Percentiles rank a stretch among this genome's conserved stretches.
Evolutionary conservation across 2,329 filamentous ascomycete genomes (phyloP).

Genomic region (Penicillium brevicompactum): DNA sequence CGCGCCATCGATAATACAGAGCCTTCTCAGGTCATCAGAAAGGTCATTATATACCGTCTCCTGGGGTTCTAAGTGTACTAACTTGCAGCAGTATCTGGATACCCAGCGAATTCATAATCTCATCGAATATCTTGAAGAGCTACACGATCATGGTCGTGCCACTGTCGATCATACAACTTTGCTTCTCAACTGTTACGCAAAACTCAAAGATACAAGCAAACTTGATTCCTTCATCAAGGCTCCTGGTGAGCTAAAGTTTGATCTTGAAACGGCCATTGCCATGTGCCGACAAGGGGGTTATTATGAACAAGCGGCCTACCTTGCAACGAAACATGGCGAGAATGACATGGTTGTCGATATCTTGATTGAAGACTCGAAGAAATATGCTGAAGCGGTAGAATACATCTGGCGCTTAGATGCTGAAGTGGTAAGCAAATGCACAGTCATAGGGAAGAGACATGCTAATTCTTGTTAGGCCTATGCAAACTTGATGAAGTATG

Average conservation of each 20-base stretch:
- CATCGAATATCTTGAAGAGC: constrained; percentile 93
- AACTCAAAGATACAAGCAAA: constrained; percentile 95
- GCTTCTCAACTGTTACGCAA: constrained; percentile 94
- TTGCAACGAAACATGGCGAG: constrained; percentile 92
- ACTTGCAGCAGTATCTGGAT: constrained; percentile 71
- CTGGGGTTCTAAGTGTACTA: constrained; percentile 11
- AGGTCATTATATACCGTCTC: constrained; percentile 52
- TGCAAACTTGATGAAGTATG: constrained; percentile 90
- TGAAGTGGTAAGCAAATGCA: constrained; percentile 60
- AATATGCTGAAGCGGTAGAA: constrained; percentile 82
- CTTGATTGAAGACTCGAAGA: constrained; percentile 90
- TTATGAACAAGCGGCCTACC: constrained; percentile 92
- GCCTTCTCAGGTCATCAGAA: constrained; percentile 92
- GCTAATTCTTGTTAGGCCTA: constrained; percentile 66
- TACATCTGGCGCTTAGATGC: constrained; percentile 90
- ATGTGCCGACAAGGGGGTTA: constrained; percentile 99
- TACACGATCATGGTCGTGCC: constrained; percentile 90
- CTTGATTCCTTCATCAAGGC: constrained; percentile 96
- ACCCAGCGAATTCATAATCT: constrained; percentile 97
- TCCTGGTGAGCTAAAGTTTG: constrained; percentile 85
- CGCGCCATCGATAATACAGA: constrained; percentile 95
- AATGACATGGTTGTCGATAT: constrained; percentile 94
- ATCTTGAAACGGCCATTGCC: constrained; percentile 91
- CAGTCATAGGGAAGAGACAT: not conserved
- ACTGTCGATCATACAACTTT: constrained; percentile 95